These are phyloP conservation scores for Oryza brachyantha DNA, from an alignment of 176 grass and related monocot species.

Conservation along the genomic window DNA sequence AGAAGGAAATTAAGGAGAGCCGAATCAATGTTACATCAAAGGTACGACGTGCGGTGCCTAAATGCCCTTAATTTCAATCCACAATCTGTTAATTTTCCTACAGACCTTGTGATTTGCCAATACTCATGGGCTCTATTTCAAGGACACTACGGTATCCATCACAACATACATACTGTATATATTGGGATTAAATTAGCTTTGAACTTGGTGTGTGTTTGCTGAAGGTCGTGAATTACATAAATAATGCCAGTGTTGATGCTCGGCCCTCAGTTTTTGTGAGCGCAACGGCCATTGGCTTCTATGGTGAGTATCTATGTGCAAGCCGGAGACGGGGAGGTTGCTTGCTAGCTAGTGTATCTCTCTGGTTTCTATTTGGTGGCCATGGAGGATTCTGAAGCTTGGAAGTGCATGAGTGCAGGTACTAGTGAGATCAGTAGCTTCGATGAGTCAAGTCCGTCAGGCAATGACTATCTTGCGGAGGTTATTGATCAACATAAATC, in stretches of 20 bases:
- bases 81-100: background rate
- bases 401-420: conserved; percentile 36
- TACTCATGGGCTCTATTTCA: background rate
- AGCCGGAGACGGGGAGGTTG: too few species aligned
- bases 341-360: too few species aligned
- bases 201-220: conserved; percentile 29
- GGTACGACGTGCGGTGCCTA: conserved; percentile 24
- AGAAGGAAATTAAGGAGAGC: conserved; percentile 86
- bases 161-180: too few species aligned
- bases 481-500: conserved; percentile 9
- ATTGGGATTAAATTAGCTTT: background rate
- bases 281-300: conserved; percentile 95
- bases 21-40: conserved; percentile 78
- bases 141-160: background rate
- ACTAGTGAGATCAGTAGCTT: conserved; percentile 75
- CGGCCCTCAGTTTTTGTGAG: conserved; percentile 83
- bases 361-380: too few species aligned
- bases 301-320: conserved; percentile 41
- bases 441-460: conserved; percentile 82
- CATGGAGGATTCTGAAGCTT: background rate
- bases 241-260: conserved; percentile 28
- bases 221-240: conserved; percentile 80
- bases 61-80: background rate
- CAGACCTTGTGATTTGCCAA: background rate
- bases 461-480: conserved; percentile 86